These are phyloP conservation scores for Fraxinus excelsior DNA, from an alignment of 257 asterid genomes.

Conservation along the genomic window DNA sequence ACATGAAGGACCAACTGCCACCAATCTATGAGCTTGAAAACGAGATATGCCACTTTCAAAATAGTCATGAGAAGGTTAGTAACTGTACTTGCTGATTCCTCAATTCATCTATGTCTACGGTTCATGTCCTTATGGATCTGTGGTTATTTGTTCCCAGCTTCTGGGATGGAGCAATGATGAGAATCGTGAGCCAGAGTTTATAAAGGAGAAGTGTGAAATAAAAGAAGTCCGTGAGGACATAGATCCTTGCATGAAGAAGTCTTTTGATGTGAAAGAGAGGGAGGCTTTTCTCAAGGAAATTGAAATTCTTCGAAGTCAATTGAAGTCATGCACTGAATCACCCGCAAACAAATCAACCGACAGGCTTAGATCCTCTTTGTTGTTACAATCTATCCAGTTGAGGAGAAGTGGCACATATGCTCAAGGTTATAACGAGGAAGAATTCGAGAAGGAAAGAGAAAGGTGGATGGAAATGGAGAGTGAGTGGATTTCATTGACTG, in stretches of 20 bases:
- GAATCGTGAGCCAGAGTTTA: slow-evolving; percentile 48
- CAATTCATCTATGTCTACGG: neutral
- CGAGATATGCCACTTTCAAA: slow-evolving; percentile 27
- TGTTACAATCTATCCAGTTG: slow-evolving; percentile 79
- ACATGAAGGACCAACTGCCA: slow-evolving; percentile 39
- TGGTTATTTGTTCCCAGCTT: slow-evolving; percentile 47
- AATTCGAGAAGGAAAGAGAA: slow-evolving; percentile 79
- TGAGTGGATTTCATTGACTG: slow-evolving; percentile 94
- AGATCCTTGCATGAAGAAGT: slow-evolving; percentile 15
- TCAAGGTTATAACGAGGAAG: slow-evolving; percentile 54
- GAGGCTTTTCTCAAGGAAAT: slow-evolving; percentile 75
- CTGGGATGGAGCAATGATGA: slow-evolving; percentile 50
- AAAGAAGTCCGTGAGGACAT: slow-evolving; percentile 50
- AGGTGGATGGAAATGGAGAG: slow-evolving; percentile 98
- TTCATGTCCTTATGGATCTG: neutral
- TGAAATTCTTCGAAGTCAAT: slow-evolving; percentile 56
- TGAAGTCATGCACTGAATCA: slow-evolving; percentile 51
- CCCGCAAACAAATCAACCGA: slow-evolving; percentile 64
- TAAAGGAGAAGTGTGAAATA: slow-evolving; percentile 55
- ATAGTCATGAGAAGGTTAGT: slow-evolving; percentile 44
- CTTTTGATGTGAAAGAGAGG: slow-evolving; percentile 56
- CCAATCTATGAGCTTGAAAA: slow-evolving; percentile 44
- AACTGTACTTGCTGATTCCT: slow-evolving; percentile 1
- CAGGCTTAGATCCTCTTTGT: slow-evolving; percentile 68
- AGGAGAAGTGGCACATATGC: slow-evolving; percentile 60